Base-by-base conservation (phyloP, 2,329 filamentous ascomycete genomes). In the Pestalotiopsis sp. region DNA sequence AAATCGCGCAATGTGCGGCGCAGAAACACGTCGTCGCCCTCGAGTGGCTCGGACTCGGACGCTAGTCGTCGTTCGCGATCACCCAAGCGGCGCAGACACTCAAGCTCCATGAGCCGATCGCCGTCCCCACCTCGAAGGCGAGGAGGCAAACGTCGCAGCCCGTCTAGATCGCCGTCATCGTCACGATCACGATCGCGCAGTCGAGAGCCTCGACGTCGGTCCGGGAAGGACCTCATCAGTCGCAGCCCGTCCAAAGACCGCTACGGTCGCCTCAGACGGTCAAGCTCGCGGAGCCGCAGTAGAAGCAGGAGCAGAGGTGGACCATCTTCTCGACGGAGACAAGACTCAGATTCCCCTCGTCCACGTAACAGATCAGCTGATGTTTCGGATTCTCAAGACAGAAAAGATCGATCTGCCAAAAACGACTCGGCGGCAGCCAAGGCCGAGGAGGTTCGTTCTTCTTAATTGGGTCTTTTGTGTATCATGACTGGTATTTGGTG, bases 301-400 rank as follows among this genome's bases (percentile, higher is more conserved):
- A 68, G 71, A 72, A 63, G 70, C 68, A 75, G 72, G 20, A 66
- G 27, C 45, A 38, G 64, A 66, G 71, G 70, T 70, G 68, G 68
- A 71, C 78, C 74, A 71, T 79, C 79, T 71, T 83, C 82, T 72
- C 85, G 84, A 77, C 82, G 82, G 73, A 87, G 83, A 77, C 82
- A 81, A 72, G 87, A 87, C 72, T 86, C 86, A 71, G 82, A 82
- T 77, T 86, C 86, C 76, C 82, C 84, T 78, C 82, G 81, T 77
- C 78, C 78, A 76, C 84, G 81, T 81, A 79, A 83, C 79, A 87
- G 81, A 80, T 84, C 83, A 78, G 86, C 85, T 89, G 87, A 90
- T 88, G 80, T 79, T 85, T 84, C 80, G 76, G 81, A 82, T 79
- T 79, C 82, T 80, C 78, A 83, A 80, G 79, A 80, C 76, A 83